Percentiles rank a stretch among this genome's conserved stretches.
Conservation (phyloP, 2,329 filamentous ascomycete species). For the Beauveria caledonica region DNA sequence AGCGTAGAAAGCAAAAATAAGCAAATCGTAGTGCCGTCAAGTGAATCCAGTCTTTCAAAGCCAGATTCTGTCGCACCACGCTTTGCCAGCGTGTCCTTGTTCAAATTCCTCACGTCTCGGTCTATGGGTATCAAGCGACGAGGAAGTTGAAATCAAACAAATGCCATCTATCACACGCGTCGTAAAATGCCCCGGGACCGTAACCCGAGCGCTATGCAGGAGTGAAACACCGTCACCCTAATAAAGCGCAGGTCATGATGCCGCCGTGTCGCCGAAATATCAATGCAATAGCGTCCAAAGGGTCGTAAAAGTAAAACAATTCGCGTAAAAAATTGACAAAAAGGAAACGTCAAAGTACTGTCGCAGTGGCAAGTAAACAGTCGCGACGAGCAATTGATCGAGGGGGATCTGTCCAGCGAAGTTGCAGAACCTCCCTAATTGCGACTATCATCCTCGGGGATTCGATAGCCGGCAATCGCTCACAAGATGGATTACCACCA, state of each 20-base stretch:
- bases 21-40: slow-evolving; percentile 24
- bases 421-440: background rate
- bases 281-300: slow-evolving; percentile 21
- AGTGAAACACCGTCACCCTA: slow-evolving; percentile 24
- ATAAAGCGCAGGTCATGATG: slow-evolving; percentile 32
- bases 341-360: slow-evolving; percentile 20
- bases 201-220: slow-evolving; percentile 26
- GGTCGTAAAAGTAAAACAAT: slow-evolving; percentile 7
- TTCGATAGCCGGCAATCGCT: background rate
- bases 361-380: background rate
- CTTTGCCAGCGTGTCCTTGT: slow-evolving; percentile 27
- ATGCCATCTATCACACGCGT: slow-evolving; percentile 36
- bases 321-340: background rate
- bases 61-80: slow-evolving; percentile 28
- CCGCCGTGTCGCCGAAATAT: slow-evolving; percentile 29
- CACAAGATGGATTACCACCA: slow-evolving; percentile 49
- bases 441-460: background rate
- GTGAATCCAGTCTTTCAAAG: slow-evolving; percentile 23
- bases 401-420: background rate
- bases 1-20: slow-evolving; percentile 26
- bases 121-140: slow-evolving; percentile 38
- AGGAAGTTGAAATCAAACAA: slow-evolving; percentile 35
- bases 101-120: slow-evolving; percentile 32
- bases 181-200: slow-evolving; percentile 32
- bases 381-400: background rate